A percentile compares a stretch with the other conserved stretches of the same genome.
Evolutionary conservation across 2,329 filamentous ascomycete species (phyloP).

Genomic region (Dactylonectria estremocensis): DNA sequence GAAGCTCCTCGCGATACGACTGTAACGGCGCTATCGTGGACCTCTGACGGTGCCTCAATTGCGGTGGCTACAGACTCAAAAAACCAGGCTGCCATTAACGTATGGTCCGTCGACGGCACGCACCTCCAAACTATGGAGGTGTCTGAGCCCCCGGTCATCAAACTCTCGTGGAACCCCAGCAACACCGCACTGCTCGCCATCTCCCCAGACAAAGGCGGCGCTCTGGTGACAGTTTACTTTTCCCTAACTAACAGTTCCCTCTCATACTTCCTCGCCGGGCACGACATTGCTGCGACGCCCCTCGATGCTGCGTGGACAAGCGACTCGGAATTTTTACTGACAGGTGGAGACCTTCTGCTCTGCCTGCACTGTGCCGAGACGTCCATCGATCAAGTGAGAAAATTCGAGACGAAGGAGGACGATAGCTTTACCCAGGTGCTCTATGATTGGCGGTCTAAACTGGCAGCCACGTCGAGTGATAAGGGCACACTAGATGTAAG

Average conservation of each 20-base stretch:
- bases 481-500: slow-evolving; percentile 74
- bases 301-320: slow-evolving; percentile 74
- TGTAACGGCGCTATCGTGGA: slow-evolving; percentile 74
- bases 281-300: slow-evolving; percentile 66
- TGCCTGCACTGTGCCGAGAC: slow-evolving; percentile 64
- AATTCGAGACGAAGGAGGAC: slow-evolving; percentile 68
- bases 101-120: slow-evolving; percentile 70
- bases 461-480: slow-evolving; percentile 73
- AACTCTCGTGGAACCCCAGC: slow-evolving; percentile 73
- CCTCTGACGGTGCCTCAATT: slow-evolving; percentile 68
- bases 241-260: slow-evolving; percentile 60
- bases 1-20: slow-evolving; percentile 67
- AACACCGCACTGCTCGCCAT: slow-evolving; percentile 71
- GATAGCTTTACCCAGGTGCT: slow-evolving; percentile 70
- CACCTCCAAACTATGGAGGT: slow-evolving; percentile 69
- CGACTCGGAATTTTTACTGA: slow-evolving; percentile 71
- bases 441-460: slow-evolving; percentile 67
- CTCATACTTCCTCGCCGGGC: slow-evolving; percentile 64
- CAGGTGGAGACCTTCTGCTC: slow-evolving; percentile 69
- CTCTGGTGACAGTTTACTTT: slow-evolving; percentile 70
- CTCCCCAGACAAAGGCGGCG: slow-evolving; percentile 68
- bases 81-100: slow-evolving; percentile 66
- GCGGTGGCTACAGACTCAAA: slow-evolving; percentile 72
- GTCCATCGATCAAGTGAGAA: slow-evolving; percentile 62
- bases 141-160: slow-evolving; percentile 73